Conservation (phyloP, 1,284 basidiomycete species). For the Sporisorium graminicola region DNA sequence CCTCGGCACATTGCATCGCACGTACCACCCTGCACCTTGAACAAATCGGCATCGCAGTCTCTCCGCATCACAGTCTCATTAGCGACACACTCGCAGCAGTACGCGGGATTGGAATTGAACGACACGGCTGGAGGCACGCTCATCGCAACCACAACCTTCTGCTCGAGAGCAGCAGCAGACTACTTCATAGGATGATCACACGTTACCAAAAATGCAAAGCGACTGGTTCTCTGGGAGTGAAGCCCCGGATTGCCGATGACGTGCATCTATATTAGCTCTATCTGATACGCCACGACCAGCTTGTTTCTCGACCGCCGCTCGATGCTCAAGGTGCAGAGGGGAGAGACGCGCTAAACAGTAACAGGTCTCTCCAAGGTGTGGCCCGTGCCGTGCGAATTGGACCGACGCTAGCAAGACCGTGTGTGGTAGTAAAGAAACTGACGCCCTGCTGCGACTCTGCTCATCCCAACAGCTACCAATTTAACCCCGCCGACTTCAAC, state of each 20-base stretch:
- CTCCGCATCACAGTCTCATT: neutral
- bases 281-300: slow-evolving; percentile 50
- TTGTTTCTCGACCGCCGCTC: neutral
- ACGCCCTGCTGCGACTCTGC: slow-evolving; percentile 3
- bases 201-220: slow-evolving; percentile 47
- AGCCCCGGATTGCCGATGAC: slow-evolving; percentile 55
- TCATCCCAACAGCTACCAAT: slow-evolving; percentile 82
- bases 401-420: too few relatives aligned
- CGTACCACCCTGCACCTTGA: slow-evolving; percentile 1
- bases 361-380: neutral
- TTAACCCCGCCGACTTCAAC: slow-evolving; percentile 93
- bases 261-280: slow-evolving; percentile 69
- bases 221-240: slow-evolving; percentile 58
- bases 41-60: neutral
- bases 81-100: slow-evolving; percentile 2
- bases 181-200: slow-evolving; percentile 37
- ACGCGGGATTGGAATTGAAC: neutral
- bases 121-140: too few relatives aligned
- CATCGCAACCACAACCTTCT: too few relatives aligned
- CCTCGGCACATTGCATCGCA: slow-evolving; percentile 12
- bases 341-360: neutral
- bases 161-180: neutral
- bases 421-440: slow-evolving; percentile 5
- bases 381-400: slow-evolving; percentile 11
- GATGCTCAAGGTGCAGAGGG: neutral